Base-by-base conservation (phyloP, 139 green algal species). In the Deuterostichococcus epilithicus region DNA sequence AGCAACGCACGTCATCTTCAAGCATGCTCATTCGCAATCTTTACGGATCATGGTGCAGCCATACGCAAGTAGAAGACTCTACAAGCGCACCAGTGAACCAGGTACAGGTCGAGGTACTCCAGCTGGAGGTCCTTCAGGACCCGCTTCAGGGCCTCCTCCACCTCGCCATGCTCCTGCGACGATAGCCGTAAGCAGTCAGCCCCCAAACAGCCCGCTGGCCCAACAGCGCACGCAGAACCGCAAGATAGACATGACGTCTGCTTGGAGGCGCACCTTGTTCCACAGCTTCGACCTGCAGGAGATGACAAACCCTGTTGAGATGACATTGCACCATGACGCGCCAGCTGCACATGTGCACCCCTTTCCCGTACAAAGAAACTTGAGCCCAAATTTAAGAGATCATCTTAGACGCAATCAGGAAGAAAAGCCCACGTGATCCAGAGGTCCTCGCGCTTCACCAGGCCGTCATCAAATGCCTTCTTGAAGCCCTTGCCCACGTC, bases 91-190 rank as follows among this genome's bases (percentile, higher is more conserved):
- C 84, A 94, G 81, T 94, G 87, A 18, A 95, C 84, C 69, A 98
- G 84, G 81, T 96, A 98, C 2, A 97, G 78, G 75, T 97, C 94
- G 1, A 98, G 80, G 74, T 98, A 95, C 32, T 89, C 74, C 15
- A 96, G 63, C 68, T 89, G 84, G 25, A 98, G 86, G 73, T 95
- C 88, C 65, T 81, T 75, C 66, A 98, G 82, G 1, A 78, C 90
- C 42, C 82, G 72, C 15, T 79, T n/a, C 42, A 75, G 83, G 0
- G 84, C 84, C 6, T 75, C 70, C 28, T 76, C 42, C 52, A 89
- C 81, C 25, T 67, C 28, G 65, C 35, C 68, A 68, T 60, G 26
- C 69, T 60, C 36, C 35, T n/a, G n/a, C n/a, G n/a, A n/a, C n/a
- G n/a, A n/a, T n/a, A n/a, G n/a, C n/a, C n/a, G n/a, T n/a, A n/a